Percentiles rank a stretch among this genome's conserved stretches.
These are phyloP conservation scores for Fusarium falciforme DNA, from an alignment of 2,329 filamentous ascomycete species.

Conservation along the genomic window DNA sequence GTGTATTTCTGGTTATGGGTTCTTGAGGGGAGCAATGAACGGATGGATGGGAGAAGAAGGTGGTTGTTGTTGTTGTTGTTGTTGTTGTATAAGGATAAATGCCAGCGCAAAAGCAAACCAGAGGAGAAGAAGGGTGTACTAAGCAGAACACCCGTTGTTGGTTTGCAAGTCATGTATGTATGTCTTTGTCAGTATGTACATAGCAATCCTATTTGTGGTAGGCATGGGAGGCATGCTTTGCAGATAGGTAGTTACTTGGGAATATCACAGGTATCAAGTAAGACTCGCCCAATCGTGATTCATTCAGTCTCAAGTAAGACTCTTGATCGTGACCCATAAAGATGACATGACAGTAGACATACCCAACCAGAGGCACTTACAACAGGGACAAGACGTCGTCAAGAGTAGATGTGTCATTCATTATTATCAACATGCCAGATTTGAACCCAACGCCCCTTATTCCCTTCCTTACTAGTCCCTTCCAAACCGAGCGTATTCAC, in stretches of 20 bases:
- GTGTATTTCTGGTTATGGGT: constrained; percentile 19
- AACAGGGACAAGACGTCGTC: neutral
- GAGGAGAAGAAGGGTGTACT: neutral
- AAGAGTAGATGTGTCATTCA: constrained; percentile 9
- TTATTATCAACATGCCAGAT: constrained; percentile 16
- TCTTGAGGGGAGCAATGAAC: constrained; percentile 1
- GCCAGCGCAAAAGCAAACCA: neutral
- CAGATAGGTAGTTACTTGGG: neutral
- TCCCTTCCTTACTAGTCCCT: neutral
- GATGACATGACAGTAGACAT: neutral
- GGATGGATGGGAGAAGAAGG: constrained; percentile 2
- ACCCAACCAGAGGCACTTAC: neutral
- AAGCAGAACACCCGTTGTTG: neutral
- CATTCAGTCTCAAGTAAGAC: neutral
- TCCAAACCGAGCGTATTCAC: neutral
- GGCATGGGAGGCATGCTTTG: neutral
- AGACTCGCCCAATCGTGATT: neutral
- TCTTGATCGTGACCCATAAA: neutral
- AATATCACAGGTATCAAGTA: neutral
- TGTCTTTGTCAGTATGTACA: neutral
- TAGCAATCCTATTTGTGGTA: neutral
- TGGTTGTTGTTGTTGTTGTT: neutral
- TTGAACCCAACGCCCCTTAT: constrained; percentile 15
- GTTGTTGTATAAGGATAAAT: neutral
- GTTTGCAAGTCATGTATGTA: neutral